These are phyloP conservation scores for Beauveria medogensis DNA, from an alignment of 2,329 filamentous ascomycete species.

Conservation along the genomic window DNA sequence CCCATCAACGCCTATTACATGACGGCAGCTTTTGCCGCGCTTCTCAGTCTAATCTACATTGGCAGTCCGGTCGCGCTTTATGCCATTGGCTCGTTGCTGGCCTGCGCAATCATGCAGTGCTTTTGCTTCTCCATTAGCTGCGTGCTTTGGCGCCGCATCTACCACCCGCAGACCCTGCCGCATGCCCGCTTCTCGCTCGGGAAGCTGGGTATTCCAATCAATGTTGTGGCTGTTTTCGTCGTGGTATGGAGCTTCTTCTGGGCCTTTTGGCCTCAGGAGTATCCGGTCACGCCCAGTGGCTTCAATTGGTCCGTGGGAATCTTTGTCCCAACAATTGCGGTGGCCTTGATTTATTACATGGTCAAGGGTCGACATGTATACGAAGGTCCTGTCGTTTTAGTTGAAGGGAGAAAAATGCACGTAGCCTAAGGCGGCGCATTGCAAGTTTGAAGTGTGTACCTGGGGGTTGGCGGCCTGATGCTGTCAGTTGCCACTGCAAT, in stretches of 20 bases:
- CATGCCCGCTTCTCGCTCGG: slow-evolving; percentile 12
- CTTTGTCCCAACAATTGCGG: slow-evolving; percentile 6
- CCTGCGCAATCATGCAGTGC: slow-evolving; percentile 13
- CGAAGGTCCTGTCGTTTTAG: slow-evolving; percentile 10
- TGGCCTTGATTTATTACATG: slow-evolving; percentile 11
- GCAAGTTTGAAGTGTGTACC: background rate
- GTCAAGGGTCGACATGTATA: slow-evolving; percentile 6
- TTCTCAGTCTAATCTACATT: slow-evolving; percentile 12
- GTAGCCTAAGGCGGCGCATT: background rate
- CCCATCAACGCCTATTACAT: slow-evolving; percentile 11
- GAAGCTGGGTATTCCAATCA: slow-evolving; percentile 11
- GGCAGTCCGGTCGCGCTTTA: slow-evolving; percentile 14
- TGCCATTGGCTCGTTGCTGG: slow-evolving; percentile 12
- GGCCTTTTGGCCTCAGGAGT: slow-evolving; percentile 13
- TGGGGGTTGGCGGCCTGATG: background rate
- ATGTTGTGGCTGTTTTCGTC: slow-evolving; percentile 3
- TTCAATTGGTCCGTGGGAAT: slow-evolving; percentile 13
- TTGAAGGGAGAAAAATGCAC: slow-evolving; percentile 10
- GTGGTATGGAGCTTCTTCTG: slow-evolving; percentile 13
- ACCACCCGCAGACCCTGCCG: slow-evolving; percentile 13
- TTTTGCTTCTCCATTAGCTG: slow-evolving; percentile 13
- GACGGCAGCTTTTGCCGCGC: slow-evolving; percentile 1
- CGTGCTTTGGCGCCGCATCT: slow-evolving; percentile 13
- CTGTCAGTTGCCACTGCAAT: background rate
- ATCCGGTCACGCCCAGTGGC: slow-evolving; percentile 10